Base-by-base conservation (phyloP, 1,139 yeast genomes). In the Lodderomyces parapsilosis region DNA sequence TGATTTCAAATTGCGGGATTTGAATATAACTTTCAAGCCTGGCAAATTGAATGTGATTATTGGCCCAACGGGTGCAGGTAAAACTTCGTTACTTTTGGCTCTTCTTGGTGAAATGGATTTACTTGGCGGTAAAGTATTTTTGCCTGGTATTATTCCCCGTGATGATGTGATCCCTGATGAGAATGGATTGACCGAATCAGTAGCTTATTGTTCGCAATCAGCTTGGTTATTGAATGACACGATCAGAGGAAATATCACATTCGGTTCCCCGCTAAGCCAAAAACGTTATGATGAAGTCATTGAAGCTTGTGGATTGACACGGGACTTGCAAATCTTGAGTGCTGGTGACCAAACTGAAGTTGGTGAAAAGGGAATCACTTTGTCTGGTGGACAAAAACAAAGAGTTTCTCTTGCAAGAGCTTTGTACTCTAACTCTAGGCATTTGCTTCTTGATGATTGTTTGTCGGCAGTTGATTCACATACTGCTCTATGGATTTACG, bases 371-470 rank as follows among this genome's bases (percentile, higher is more conserved):
- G 99, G 99, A 62, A 89, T 93, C 45, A 85, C 97, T 0, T 74
- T 93, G 45, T 90, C 97, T 34, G 99, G 99, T 55, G 99, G 99
- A 44, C 98, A 93, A 68, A 93, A 93, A 62, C 98, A 93, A 67
- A 81, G 98, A 65, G 93, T 91, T 36, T 90, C 97, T 1, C 74
- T 93, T 46, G 98, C 99, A 1, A 81, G 99, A 63, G 97, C 98
- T 1, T 69, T 93, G 53, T 93, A 93, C 62, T 88, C 96, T 1
- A 80, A 81, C 56, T 86, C 97, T 1, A 81, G 81, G 49, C 91
- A 87, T 58, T 74, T 93, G 40, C 64, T 93, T 50, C 74, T 93
- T 43, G 99, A 93, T 68, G 99, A 93, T 65, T 91, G 98, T 71
- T 74, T 93, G 55, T 85, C 95, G 60, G 98, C 99, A 39, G 98